phyloP scores from a whole-genome alignment of 2,329 filamentous ascomycete species.

The Whalleya microplaca region DNA sequence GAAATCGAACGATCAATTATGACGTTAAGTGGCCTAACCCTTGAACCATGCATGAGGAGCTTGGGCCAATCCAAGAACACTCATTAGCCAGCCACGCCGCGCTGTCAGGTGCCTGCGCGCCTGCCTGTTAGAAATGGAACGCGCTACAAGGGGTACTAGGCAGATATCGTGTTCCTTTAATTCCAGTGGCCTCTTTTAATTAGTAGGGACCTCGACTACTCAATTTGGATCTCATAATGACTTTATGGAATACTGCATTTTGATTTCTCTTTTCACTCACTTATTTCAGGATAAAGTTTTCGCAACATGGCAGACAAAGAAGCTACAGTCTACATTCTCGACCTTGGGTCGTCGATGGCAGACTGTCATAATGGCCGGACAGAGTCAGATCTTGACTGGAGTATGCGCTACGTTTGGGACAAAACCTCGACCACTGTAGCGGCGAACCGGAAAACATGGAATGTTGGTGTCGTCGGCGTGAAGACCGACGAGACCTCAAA shows the following conservation, averaged over 20 bases:
- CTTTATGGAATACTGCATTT: slow-evolving; percentile 1
- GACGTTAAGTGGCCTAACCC: slow-evolving; percentile 12
- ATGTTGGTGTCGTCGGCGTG: slow-evolving; percentile 79
- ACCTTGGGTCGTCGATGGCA: slow-evolving; percentile 85
- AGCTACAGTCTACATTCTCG: slow-evolving; percentile 88
- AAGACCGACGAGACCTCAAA: slow-evolving; percentile 80
- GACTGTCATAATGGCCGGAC: slow-evolving; percentile 69
- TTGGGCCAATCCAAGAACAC: slow-evolving; percentile 25
- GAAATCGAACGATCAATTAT: slow-evolving; percentile 8
- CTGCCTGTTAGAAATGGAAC: slow-evolving; percentile 24
- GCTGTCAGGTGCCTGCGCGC: slow-evolving; percentile 34
- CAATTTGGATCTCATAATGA: neutral
- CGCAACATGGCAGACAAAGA: slow-evolving; percentile 85
- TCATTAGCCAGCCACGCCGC: slow-evolving; percentile 12
- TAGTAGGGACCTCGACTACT: neutral
- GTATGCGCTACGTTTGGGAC: slow-evolving; percentile 93
- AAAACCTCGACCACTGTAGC: slow-evolving; percentile 77
- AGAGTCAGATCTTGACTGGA: slow-evolving; percentile 85
- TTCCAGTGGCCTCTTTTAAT: neutral
- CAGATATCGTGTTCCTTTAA: slow-evolving; percentile 11
- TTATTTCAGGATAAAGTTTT: neutral
- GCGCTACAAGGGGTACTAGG: slow-evolving; percentile 12
- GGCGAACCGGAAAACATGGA: slow-evolving; percentile 70
- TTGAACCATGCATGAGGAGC: slow-evolving; percentile 12
- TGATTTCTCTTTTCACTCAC: slow-evolving; percentile 1